These are phyloP conservation scores for Scleroderma bovista DNA, from an alignment of 768 basidiomycete genomes.

Conservation along the genomic window DNA sequence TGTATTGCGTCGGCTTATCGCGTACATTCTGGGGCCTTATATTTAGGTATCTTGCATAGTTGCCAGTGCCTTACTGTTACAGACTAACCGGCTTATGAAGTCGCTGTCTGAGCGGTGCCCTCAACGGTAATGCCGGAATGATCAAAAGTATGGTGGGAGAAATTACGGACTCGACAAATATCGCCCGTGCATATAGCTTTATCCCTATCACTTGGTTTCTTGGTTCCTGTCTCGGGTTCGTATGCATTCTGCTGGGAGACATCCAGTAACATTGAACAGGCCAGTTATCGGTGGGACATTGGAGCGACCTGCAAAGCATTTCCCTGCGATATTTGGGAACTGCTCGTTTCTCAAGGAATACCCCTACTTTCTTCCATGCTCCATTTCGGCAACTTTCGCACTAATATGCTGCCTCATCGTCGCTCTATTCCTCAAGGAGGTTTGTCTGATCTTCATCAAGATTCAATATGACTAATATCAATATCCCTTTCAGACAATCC, in stretches of 20 bases:
- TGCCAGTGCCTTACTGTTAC: not conserved
- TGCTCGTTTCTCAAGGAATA: slow-evolving; percentile 55
- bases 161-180: slow-evolving; percentile 62
- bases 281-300: slow-evolving; percentile 66
- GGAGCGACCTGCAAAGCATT: slow-evolving; percentile 60
- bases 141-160: no score
- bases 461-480: not conserved
- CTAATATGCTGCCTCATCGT: slow-evolving; percentile 48
- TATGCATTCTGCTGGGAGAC: slow-evolving; percentile 38
- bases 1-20: slow-evolving; percentile 31
- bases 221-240: slow-evolving; percentile 44
- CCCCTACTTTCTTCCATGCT: slow-evolving; percentile 73
- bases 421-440: slow-evolving; percentile 53
- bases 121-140: slow-evolving; percentile 69
- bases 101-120: slow-evolving; percentile 63
- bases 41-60: slow-evolving; percentile 22
- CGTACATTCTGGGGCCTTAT: slow-evolving; percentile 52
- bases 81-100: slow-evolving; percentile 28
- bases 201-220: slow-evolving; percentile 48
- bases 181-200: no score
- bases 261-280: slow-evolving; percentile 30
- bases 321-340: slow-evolving; percentile 55
- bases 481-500: slow-evolving; percentile 24
- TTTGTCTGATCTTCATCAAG: slow-evolving; percentile 7
- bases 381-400: slow-evolving; percentile 59